phyloP scores from a whole-genome alignment of 306 rosid genomes.

The Medicago lupulina region DNA sequence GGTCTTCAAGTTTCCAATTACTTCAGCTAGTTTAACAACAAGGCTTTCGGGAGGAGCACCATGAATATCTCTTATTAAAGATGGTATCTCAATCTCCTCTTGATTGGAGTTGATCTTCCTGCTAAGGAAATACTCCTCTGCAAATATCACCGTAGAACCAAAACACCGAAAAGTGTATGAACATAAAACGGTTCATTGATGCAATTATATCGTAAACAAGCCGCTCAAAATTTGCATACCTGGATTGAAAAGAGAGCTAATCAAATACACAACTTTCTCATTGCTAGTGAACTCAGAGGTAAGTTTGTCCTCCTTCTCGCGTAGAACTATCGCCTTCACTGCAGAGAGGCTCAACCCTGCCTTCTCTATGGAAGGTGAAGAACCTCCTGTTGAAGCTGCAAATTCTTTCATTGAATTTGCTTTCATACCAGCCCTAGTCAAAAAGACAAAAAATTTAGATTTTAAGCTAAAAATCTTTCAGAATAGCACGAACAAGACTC shows the following conservation, averaged over 20 bases:
- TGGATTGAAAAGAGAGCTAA: slow-evolving; percentile 71
- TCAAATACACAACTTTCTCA: slow-evolving; percentile 66
- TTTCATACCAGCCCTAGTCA: slow-evolving; percentile 81
- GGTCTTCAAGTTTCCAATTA: slow-evolving; percentile 77
- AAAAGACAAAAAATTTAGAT: slow-evolving; percentile 46
- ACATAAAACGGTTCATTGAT: slow-evolving; percentile 17
- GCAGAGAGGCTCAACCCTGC: slow-evolving; percentile 76
- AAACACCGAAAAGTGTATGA: slow-evolving; percentile 6
- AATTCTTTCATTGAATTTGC: slow-evolving; percentile 81
- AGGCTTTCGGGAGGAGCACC: slow-evolving; percentile 95
- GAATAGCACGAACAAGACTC: slow-evolving; percentile 33
- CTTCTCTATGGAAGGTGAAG: slow-evolving; percentile 78
- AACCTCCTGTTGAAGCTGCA: slow-evolving; percentile 61
- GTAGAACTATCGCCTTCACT: slow-evolving; percentile 80
- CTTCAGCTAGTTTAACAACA: slow-evolving; percentile 89
- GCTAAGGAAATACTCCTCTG: slow-evolving; percentile 78
- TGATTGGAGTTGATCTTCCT: slow-evolving; percentile 58
- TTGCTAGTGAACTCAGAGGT: slow-evolving; percentile 60
- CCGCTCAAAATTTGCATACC: slow-evolving; percentile 63
- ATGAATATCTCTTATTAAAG: slow-evolving; percentile 77
- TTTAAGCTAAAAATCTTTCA: slow-evolving; percentile 21
- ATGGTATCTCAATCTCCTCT: slow-evolving; percentile 54
- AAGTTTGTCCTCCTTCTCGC: slow-evolving; percentile 79
- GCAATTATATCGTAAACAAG: slow-evolving; percentile 30
- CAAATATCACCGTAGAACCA: slow-evolving; percentile 58